Base-by-base conservation (phyloP, 495 filamentous ascomycete species). In the Cudoniella acicularis region DNA sequence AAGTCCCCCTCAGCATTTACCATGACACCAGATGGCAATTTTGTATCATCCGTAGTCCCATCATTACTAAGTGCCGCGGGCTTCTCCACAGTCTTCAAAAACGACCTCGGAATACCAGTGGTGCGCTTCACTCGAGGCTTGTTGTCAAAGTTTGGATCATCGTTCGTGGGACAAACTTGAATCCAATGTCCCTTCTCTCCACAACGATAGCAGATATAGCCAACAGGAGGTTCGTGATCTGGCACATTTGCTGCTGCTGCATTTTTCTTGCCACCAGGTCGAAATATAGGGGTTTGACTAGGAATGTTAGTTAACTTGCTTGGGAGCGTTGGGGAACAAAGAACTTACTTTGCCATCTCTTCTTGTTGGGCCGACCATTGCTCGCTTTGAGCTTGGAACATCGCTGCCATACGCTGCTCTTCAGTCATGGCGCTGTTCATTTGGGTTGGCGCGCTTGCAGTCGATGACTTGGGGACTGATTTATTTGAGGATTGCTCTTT, bases 131-230 rank as follows among this genome's bases (percentile, higher is more conserved):
- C 87, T 49, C 91, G 84, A 49, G 91, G 90, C 25, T 88, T 87
- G 60, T 90, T 89, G 72, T 98, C 93, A 67, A 89, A 98, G 45
- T 90, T 91, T 2, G 95, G 93, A 65, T 99, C 93, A 70, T 96
- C 89, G 69, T 99, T 99, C 16, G 94, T 99, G 17, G 94, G 94
- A 62, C 94, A 98, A 10, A 85, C 83, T 74, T 97, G 91, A 54
- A 99, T 99, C 92, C 93, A 98, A 71, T 99, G 94, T 21, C 95
- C 94, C 76, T 98, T 98, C 72, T 97, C 88, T 57, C 91, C 88
- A 73, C 94, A 99, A n/a, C 94, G 88, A 66, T 97, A 96, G 73
- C 94, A 99, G 57, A 96, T 83, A 70, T 99, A 99, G 27, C 92
- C 92, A 22, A 88, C 85, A 3, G 94, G 92, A 16, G 93, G 92